These are phyloP conservation scores for Aeschynomene evenia DNA, from an alignment of 306 rosid genomes.

Conservation along the genomic window DNA sequence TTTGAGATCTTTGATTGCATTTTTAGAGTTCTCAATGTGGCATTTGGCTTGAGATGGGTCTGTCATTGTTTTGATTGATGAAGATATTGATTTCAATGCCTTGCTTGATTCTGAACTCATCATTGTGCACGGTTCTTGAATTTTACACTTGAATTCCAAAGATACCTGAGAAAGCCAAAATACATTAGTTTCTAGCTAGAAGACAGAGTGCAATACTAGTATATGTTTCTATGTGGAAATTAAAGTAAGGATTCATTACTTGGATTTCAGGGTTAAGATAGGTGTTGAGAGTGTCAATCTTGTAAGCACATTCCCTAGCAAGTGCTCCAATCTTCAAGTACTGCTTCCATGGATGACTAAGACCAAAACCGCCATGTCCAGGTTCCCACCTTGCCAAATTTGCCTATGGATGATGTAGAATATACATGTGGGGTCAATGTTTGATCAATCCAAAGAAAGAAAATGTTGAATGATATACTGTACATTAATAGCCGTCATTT, in stretches of 20 bases:
- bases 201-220: neutral
- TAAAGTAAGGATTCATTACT: conserved; percentile 36
- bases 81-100: conserved; percentile 56
- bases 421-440: conserved; percentile 1
- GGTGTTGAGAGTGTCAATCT: conserved; percentile 64
- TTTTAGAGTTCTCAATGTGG: conserved; percentile 55
- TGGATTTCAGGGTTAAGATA: conserved; percentile 49
- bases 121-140: conserved; percentile 57
- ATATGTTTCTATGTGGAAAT: neutral
- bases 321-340: conserved; percentile 78
- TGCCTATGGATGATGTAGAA: conserved; percentile 42
- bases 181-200: neutral
- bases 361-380: conserved; percentile 70
- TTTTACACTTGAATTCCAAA: conserved; percentile 43
- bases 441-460: neutral
- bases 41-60: conserved; percentile 41
- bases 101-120: conserved; percentile 64
- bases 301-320: conserved; percentile 71
- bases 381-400: conserved; percentile 97
- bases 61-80: conserved; percentile 62
- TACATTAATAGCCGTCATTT: no score
- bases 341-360: conserved; percentile 87
- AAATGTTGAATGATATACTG: conserved; percentile 6
- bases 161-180: conserved; percentile 40
- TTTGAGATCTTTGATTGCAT: conserved; percentile 59